These are phyloP conservation scores for Phaffia australis DNA, from an alignment of 768 basidiomycete species.

Conservation along the genomic window DNA sequence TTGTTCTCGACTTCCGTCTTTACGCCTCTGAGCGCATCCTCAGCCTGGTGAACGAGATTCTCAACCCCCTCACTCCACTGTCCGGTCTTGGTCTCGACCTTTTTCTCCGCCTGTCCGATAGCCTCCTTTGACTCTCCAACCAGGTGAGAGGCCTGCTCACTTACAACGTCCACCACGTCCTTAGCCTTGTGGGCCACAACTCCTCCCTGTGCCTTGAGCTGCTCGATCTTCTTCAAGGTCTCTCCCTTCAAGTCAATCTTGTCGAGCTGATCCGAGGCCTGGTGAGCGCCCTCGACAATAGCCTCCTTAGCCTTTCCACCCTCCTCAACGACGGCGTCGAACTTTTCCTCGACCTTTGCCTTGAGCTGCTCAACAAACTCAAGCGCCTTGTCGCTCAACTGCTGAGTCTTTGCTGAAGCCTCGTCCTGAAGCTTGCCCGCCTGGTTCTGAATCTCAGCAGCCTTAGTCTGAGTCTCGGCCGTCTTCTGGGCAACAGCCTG, in stretches of 20 bases:
- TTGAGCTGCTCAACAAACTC: conserved; percentile 19
- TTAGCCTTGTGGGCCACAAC: conserved; percentile 18
- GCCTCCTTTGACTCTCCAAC: conserved; percentile 37
- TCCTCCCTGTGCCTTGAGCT: conserved; percentile 26
- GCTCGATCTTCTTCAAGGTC: conserved; percentile 29
- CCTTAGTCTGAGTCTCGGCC: conserved; percentile 5
- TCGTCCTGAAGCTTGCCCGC: neutral
- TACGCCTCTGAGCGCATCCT: conserved; percentile 48
- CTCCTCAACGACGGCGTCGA: conserved; percentile 27
- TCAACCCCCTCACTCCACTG: conserved; percentile 53
- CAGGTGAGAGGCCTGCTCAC: conserved; percentile 27
- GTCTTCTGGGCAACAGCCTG: neutral
- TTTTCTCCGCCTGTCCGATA: conserved; percentile 29
- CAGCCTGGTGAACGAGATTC: conserved; percentile 59
- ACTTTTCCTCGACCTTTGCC: conserved; percentile 24
- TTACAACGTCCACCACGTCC: conserved; percentile 10
- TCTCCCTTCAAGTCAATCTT: conserved; percentile 35
- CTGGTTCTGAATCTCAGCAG: conserved; percentile 1
- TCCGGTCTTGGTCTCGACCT: conserved; percentile 29
- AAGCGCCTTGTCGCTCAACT: neutral
- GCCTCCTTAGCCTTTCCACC: conserved; percentile 32
- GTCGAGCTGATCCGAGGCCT: conserved; percentile 23
- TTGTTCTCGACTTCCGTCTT: conserved; percentile 26
- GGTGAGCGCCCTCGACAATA: conserved; percentile 45
- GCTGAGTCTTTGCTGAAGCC: neutral